Base-by-base conservation (phyloP, 192 early-diverging fungal species). In the Chytriomyces sp. region DNA sequence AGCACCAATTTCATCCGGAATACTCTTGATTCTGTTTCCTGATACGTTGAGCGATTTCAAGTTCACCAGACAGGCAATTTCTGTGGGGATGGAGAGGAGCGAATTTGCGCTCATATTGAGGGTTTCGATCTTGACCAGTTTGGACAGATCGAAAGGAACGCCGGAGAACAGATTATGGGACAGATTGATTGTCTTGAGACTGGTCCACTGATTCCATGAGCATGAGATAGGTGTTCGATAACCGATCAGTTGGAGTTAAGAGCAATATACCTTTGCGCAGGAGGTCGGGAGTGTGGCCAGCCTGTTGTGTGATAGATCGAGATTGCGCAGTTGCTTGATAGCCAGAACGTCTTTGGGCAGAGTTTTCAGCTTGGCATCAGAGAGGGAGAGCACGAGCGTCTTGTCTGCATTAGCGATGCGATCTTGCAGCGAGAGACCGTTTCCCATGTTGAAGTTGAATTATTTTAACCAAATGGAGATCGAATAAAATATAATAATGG, bases 121-220 rank as follows among this genome's bases (percentile, higher is more conserved):
- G 4, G 89, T 78, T 46, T 92, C 90, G 57, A 96, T 81, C 23
- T 91, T 89, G 13, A 84, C 83, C 3, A 96, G 81, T 48, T 90
- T 90, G 8, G 86, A 79, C 16, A 96, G 85, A 53, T 91, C 90
- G 44, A 90, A 87, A 3, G 94, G 94, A 0, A 96, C 79, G 9
- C 43, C 50, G 5, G 80, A 81, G 7, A 96, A 79, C 24, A 74
- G 82, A 81, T 96, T 96, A 50, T 85, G 81, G 13, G 91, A 83
- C 3, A 95, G 49, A 57, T 75, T 75, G 62, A 75, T n/a, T 7
- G 63, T 75, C 35, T 65, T 64, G 49, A 75, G 61, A n/a, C 18
- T 63, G 8, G 57, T 74, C 72, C 72, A 74, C 72, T 74, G 57
- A 35, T 35, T 2, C 35, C 35, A 35, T 35, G 35, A 35, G 35